Conservation (phyloP, 108 stramenopile species). For the Aurantiochytrium sp. region DNA sequence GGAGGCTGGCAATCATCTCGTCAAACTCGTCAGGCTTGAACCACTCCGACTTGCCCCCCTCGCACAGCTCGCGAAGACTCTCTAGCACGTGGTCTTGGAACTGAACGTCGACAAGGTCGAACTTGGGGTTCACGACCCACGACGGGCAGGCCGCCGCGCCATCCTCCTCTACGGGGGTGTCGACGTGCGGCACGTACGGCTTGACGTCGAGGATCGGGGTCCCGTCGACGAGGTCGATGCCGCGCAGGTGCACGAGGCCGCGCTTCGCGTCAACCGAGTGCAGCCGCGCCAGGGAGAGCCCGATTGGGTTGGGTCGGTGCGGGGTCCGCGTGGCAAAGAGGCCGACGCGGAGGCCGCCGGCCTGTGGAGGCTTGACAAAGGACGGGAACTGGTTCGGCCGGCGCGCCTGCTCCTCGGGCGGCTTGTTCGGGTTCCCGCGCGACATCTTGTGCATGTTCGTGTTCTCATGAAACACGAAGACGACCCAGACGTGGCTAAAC, state of each 20-base stretch:
- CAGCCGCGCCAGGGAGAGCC: conserved; percentile 77
- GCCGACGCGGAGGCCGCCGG: conserved; percentile 67
- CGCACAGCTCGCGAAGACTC: background rate
- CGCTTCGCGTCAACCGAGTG: conserved; percentile 59
- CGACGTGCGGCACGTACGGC: conserved; percentile 79
- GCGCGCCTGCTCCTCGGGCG: background rate
- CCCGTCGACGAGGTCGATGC: conserved; percentile 83
- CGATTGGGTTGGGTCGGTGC: conserved; percentile 88
- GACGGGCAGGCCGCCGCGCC: background rate
- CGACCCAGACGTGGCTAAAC: conserved; percentile 83
- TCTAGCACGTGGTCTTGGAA: background rate
- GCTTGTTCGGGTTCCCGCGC: background rate
- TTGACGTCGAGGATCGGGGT: conserved; percentile 90
- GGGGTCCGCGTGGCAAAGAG: conserved; percentile 86
- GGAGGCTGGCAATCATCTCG: background rate
- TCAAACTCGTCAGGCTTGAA: background rate
- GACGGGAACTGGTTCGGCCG: conserved; percentile 58
- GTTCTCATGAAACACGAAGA: conserved; percentile 93
- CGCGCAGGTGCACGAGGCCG: conserved; percentile 61
- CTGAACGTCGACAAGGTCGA: background rate
- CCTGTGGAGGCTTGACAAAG: conserved; percentile 65
- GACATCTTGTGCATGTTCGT: conserved; percentile 57
- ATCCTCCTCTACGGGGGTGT: conserved; percentile 47
- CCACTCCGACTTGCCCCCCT: conserved; percentile 18
- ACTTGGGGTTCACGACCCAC: background rate